Conservation (phyloP, 345 rosid genomes). For the Sonneratia alba region DNA sequence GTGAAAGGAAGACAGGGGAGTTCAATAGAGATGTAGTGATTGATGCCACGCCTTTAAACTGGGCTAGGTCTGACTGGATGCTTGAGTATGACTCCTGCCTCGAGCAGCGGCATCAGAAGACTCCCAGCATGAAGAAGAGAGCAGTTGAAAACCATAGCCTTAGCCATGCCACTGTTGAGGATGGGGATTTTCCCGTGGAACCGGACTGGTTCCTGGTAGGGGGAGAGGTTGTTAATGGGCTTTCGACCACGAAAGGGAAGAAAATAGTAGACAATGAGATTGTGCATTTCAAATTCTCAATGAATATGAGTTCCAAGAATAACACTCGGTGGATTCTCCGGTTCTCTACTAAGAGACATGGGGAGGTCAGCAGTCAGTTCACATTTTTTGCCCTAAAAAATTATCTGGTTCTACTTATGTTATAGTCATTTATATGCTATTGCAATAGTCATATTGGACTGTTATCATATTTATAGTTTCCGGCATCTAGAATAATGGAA, state of each 20-base stretch:
- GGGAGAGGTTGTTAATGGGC: constrained; percentile 39
- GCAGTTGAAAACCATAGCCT: constrained; percentile 13
- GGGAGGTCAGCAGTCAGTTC: constrained; percentile 30
- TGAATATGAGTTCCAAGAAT: neutral
- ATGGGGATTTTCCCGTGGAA: constrained; percentile 39
- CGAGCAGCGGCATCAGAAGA: neutral
- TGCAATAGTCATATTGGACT: neutral
- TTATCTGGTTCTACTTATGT: neutral
- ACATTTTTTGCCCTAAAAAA: neutral
- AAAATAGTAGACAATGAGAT: constrained; percentile 43
- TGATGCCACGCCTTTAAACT: constrained; percentile 3
- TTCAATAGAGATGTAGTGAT: neutral
- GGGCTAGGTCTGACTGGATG: neutral
- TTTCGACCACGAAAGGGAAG: constrained; percentile 53
- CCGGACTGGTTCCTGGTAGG: constrained; percentile 52
- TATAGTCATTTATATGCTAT: neutral
- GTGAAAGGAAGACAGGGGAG: neutral
- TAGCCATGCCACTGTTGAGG: constrained; percentile 26
- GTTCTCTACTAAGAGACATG: constrained; percentile 44
- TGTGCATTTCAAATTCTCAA: constrained; percentile 36
- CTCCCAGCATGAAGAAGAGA: constrained; percentile 12
- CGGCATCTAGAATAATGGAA: neutral
- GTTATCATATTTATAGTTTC: neutral
- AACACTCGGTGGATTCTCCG: constrained; percentile 43
- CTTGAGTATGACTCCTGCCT: neutral